Conservation (phyloP, 805 yeast genomes). For the Teunomyces barrocoloradensis region DNA sequence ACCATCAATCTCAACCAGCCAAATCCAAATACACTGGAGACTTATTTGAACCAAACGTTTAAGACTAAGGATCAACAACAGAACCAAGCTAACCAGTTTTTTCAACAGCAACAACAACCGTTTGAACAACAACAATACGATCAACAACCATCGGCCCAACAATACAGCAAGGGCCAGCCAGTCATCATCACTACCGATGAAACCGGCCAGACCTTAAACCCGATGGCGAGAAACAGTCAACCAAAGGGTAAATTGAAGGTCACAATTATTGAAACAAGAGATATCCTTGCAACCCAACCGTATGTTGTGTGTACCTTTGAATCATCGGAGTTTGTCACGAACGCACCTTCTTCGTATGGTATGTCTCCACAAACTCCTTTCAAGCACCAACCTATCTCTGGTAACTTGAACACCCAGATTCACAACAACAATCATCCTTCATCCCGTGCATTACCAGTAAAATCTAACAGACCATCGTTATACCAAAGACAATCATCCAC, state of each 20-base stretch:
- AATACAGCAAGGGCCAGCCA: constrained; percentile 17
- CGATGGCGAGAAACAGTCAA: constrained; percentile 27
- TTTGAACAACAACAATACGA: constrained; percentile 9
- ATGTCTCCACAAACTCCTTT: constrained; percentile 21
- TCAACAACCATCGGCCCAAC: constrained; percentile 7
- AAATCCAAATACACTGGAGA: constrained; percentile 14
- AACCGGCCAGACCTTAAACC: constrained; percentile 31
- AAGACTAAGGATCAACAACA: constrained; percentile 13
- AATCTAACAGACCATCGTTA: constrained; percentile 27
- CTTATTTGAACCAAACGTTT: constrained; percentile 24
- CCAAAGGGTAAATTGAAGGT: constrained; percentile 85
- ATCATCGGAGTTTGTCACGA: constrained; percentile 84
- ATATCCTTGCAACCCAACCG: constrained; percentile 66
- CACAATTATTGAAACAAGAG: constrained; percentile 75
- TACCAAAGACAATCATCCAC: constrained; percentile 40
- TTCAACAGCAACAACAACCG: constrained; percentile 8
- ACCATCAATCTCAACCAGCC: constrained; percentile 12
- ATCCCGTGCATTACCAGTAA: constrained; percentile 12
- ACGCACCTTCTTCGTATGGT: constrained; percentile 60
- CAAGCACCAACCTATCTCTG: constrained; percentile 12
- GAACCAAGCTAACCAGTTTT: constrained; percentile 7
- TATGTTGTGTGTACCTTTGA: constrained; percentile 91
- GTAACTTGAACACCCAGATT: constrained; percentile 10
- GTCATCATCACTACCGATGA: constrained; percentile 42
- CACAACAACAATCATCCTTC: constrained; percentile 9